These are phyloP conservation scores for Leptographium galeiforme DNA, from an alignment of 2,329 filamentous ascomycete species.

Conservation along the genomic window DNA sequence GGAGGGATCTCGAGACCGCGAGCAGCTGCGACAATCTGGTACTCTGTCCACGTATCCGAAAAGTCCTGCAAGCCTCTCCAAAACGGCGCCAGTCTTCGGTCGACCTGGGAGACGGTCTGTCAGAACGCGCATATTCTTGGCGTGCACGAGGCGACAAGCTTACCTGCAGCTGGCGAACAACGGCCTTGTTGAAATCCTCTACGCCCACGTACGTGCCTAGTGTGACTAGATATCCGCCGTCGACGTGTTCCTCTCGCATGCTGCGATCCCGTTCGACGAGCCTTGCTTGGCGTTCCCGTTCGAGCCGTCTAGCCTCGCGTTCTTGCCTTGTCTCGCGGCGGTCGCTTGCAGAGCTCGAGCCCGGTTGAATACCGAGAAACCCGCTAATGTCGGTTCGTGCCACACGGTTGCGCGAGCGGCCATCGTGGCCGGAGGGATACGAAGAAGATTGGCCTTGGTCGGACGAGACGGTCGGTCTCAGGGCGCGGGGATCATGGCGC, in stretches of 20 bases:
- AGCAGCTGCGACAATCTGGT: constrained; percentile 85
- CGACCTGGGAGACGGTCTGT: constrained; percentile 48
- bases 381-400: constrained; percentile 32
- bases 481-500: constrained; percentile 14
- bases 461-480: constrained; percentile 11
- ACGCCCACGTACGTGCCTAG: constrained; percentile 83
- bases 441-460: constrained; percentile 11
- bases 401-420: constrained; percentile 17
- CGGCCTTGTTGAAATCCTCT: constrained; percentile 83
- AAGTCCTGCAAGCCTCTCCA: constrained; percentile 91
- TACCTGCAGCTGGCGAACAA: constrained; percentile 86
- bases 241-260: constrained; percentile 80
- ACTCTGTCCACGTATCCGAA: constrained; percentile 78
- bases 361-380: constrained; percentile 28
- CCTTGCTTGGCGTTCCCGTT: constrained; percentile 64
- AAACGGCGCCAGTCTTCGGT: constrained; percentile 83
- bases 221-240: constrained; percentile 89
- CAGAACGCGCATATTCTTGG: constrained; percentile 2
- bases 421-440: constrained; percentile 9
- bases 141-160: not conserved
- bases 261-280: constrained; percentile 81
- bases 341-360: constrained; percentile 26
- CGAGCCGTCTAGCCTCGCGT: constrained; percentile 71
- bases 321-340: constrained; percentile 85
- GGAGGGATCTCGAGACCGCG: constrained; percentile 73